A percentile compares a stretch with the other conserved stretches of the same genome.
These are phyloP conservation scores for Inga oerstediana DNA, from an alignment of 306 rosid species.

Conservation along the genomic window DNA sequence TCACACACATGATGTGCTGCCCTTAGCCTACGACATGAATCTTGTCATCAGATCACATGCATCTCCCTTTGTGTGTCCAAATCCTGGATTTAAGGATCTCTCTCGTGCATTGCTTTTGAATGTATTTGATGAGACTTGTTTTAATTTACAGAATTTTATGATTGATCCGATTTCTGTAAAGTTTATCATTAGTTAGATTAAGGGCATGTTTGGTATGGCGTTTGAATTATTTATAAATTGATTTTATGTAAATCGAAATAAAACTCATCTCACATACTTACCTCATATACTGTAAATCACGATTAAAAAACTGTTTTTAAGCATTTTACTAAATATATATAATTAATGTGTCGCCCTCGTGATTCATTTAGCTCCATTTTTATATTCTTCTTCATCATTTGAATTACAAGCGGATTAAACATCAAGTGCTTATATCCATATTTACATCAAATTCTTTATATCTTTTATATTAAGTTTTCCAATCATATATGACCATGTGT, in stretches of 20 bases:
- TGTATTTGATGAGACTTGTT: background rate
- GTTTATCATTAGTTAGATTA: background rate
- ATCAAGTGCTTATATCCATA: too few species aligned
- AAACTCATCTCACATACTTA: too few species aligned
- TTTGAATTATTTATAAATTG: too few species aligned
- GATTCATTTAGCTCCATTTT: background rate
- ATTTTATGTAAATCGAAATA: too few species aligned
- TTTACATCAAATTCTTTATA: too few species aligned
- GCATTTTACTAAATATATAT: background rate
- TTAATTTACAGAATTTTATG: background rate
- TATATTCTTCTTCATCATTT: background rate
- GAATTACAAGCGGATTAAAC: too few species aligned
- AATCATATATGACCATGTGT: too few species aligned
- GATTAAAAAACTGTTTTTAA: too few species aligned
- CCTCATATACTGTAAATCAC: too few species aligned
- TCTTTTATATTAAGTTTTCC: too few species aligned
- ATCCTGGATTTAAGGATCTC: conserved; percentile 10
- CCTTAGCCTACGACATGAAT: conserved; percentile 28
- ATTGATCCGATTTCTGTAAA: background rate
- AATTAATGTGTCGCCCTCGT: background rate
- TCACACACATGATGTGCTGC: conserved; percentile 21
- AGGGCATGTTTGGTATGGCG: too few species aligned
- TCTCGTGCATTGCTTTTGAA: background rate
- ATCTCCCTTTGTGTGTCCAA: background rate
- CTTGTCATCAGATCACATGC: conserved; percentile 25